A percentile compares a stretch with the other conserved stretches of the same genome.
These are phyloP conservation scores for Corymbia calophylla DNA, from an alignment of 441 rosid genomes.

Conservation along the genomic window DNA sequence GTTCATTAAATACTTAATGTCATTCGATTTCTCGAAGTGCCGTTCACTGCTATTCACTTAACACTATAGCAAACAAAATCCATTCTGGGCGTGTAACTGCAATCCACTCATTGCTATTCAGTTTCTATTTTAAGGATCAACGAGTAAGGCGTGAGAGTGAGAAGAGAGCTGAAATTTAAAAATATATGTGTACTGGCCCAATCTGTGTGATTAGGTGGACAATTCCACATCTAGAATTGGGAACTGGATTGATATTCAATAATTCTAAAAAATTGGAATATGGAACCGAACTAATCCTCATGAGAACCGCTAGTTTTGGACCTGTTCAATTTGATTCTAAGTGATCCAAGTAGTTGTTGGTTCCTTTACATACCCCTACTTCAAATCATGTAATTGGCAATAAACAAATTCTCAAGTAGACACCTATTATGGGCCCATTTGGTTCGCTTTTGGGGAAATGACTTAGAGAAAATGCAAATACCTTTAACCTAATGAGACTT, in stretches of 20 bases:
- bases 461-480: no score
- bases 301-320: background rate
- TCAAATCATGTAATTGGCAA: background rate
- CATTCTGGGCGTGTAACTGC: background rate
- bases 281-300: accelerated
- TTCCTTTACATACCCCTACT: background rate
- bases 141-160: background rate
- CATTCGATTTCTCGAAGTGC: background rate
- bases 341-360: background rate
- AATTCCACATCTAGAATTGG: background rate
- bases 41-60: background rate
- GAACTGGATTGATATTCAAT: no score
- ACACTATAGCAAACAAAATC: no score
- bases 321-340: background rate
- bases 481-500: no score
- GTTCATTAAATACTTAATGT: background rate
- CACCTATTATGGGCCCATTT: no score
- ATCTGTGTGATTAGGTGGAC: background rate
- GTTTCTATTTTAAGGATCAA: background rate
- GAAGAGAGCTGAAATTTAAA: background rate
- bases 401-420: background rate
- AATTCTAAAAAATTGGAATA: background rate
- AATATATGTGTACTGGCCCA: background rate
- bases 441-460: no score
- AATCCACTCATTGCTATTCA: background rate